A percentile compares a stretch with the other conserved stretches of the same genome.
phyloP scores from a whole-genome alignment of 768 basidiomycete genomes.

The Mycena rosella region DNA sequence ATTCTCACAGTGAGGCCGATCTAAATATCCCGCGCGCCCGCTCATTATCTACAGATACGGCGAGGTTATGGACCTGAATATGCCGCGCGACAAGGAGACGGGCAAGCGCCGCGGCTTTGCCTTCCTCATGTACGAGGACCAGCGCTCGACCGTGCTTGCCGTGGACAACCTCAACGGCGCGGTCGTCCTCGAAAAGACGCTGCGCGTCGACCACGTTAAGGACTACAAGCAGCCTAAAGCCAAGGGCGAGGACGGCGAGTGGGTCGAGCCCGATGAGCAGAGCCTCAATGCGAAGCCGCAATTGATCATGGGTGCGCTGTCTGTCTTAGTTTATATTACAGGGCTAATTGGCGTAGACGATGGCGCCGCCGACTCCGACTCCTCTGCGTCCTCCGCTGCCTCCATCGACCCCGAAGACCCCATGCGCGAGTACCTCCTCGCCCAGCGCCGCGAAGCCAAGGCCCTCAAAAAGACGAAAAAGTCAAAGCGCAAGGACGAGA shows the following conservation, averaged over 20 bases:
- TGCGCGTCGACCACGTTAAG: conserved; percentile 94
- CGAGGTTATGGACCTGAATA: conserved; percentile 95
- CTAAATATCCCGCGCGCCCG: too few species aligned
- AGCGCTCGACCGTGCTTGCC: conserved; percentile 94
- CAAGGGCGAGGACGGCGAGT: conserved; percentile 87
- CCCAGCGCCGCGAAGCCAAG: conserved; percentile 79
- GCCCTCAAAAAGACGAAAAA: conserved; percentile 74
- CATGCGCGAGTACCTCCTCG: conserved; percentile 93
- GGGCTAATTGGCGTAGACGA: conserved; percentile 43
- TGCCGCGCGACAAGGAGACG: conserved; percentile 94
- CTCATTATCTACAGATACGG: conserved; percentile 75
- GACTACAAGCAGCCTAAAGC: conserved; percentile 90
- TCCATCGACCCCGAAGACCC: conserved; percentile 96
- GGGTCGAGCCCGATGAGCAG: conserved; percentile 86
- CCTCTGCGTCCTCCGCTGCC: conserved; percentile 71
- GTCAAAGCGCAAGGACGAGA: conserved; percentile 78
- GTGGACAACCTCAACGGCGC: conserved; percentile 99
- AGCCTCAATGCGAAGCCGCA: conserved; percentile 90
- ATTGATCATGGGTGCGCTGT: conserved; percentile 66
- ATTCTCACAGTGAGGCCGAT: conserved; percentile 90
- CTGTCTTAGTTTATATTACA: conserved; percentile 14
- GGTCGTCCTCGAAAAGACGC: conserved; percentile 83
- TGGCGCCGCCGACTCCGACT: conserved; percentile 69
- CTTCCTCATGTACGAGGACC: conserved; percentile 99
- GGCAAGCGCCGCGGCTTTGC: conserved; percentile 93